Evolutionary conservation across 2,329 filamentous ascomycete species (phyloP).

Genomic region (Cercospora sp.): DNA sequence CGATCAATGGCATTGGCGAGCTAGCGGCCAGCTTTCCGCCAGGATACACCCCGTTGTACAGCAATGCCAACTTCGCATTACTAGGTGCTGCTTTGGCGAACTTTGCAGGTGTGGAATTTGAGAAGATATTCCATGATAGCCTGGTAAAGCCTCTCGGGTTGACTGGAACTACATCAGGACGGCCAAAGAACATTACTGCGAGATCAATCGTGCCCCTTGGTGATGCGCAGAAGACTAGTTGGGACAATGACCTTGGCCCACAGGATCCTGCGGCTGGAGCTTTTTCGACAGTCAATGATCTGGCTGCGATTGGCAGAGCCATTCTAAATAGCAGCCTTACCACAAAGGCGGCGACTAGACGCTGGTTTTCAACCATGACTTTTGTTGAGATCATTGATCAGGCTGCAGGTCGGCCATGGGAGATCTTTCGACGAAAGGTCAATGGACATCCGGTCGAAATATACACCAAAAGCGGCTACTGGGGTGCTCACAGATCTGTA

Average conservation of each 20-base stretch:
- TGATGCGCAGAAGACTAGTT: conserved; percentile 18
- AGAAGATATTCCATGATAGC: conserved; percentile 18
- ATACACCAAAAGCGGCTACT: conserved; percentile 52
- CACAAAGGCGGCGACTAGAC: conserved; percentile 42
- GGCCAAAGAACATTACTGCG: conserved; percentile 13
- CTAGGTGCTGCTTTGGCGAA: conserved; percentile 21
- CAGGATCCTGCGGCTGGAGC: conserved; percentile 37
- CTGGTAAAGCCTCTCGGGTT: conserved; percentile 22
- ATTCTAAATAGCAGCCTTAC: conserved; percentile 50
- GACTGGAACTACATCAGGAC: conserved; percentile 19
- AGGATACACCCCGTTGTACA: conserved; percentile 25
- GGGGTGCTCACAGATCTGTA: conserved; percentile 30
- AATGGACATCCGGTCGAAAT: conserved; percentile 49
- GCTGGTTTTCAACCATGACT: conserved; percentile 49
- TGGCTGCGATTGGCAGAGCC: conserved; percentile 41
- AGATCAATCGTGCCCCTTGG: conserved; percentile 21
- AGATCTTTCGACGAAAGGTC: conserved; percentile 47
- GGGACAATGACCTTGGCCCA: conserved; percentile 35
- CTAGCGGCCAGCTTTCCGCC: conserved; percentile 23
- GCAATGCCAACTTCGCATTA: conserved; percentile 26
- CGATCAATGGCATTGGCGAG: conserved; percentile 11
- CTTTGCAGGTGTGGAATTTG: conserved; percentile 2
- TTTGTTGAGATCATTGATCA: conserved; percentile 43
- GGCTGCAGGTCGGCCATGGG: conserved; percentile 52
- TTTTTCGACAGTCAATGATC: conserved; percentile 26